Base-by-base conservation (phyloP, 805 yeast species). In the Suhomyces pyralidae region DNA sequence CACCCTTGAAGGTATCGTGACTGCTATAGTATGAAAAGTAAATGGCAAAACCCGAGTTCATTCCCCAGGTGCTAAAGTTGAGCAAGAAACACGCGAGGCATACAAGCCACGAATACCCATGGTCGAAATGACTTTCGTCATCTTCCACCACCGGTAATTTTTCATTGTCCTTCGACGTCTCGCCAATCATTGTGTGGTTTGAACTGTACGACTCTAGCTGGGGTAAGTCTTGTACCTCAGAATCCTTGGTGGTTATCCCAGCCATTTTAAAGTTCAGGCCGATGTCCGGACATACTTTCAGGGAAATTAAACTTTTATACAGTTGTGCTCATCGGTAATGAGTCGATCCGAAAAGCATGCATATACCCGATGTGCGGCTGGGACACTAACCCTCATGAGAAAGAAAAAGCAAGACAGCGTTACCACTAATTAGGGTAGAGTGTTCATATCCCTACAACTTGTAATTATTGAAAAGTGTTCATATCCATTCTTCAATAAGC, bases 51-150 rank as follows among this genome's bases (percentile, higher is more conserved):
- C 65, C 67, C 22, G 64, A 58, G 51, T 63, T 63, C 54, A 63
- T 64, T 3, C 67, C 67, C 67, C 67, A 63, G 3, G 66, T 62
- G 28, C 57, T 55, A 52, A 61, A 60, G 43, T 60, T 62, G 36
- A 62, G 53, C n/a, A 63, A 46, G 44, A 62, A 61, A 34, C 60
- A 56, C 10, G 58, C 58, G 17, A 61, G 34, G 17, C 63, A 62
- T 10, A 63, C 54, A n/a, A 60, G 40, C 67, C 67, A 63, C 17
- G 63, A 65, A 47, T 61, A 62, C 10, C 67, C 67, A 5, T 61
- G 63, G 40, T 63, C 67, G 26, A 62, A 58, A 7, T 46, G 34
- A 8, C 42, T 15, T 9, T 46, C 49, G 10, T 38, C 42, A 3
- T 7, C 42, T 19, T 38, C 24, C 22, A 15, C 4, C 19, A 38